Evolutionary conservation across 148 eudicot species (phyloP), one percentile per base, ranked within the genome.

Genomic region (Pharnaceum exiguum): DNA sequence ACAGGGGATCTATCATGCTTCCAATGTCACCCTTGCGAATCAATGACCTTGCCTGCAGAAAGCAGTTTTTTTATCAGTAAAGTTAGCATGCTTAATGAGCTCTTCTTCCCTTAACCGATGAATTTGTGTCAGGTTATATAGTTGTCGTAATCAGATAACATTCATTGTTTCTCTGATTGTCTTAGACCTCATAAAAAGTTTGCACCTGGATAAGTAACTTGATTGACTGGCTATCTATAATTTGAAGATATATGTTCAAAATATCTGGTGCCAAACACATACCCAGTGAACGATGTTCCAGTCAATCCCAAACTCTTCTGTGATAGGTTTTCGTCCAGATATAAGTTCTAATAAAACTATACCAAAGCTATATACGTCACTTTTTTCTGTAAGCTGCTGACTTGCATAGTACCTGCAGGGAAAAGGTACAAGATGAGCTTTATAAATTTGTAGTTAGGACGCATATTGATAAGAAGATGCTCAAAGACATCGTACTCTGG

Each of bases 241-340:
- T n/a, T 3, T 15, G 10, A 35, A 46, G 17, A 33, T 22, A 25
- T 13, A 12, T 23, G 7, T 35, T n/a, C 13, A 15, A 37, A 38
- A 27, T 12, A 33, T 32, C n/a, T 7, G n/a, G 18, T 52, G 46
- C 15, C 15, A 64, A 43, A 51, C 23, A 56, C 79, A 36, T 89
- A 93, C 99, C 99, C 99, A 93, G 71, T 85, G 95, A 59, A 93
- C 95, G 30, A 93, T 93, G 68, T 85, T 89, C 99, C 96, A 89
- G 9, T 88, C 96, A 13, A 69, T 46, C 16, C 95, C 96, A 52
- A 70, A 88, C 45, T 88, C 95, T 62, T 82, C 85, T 16, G 76
- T 81, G 39, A 89, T 79, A 8, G 99, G 99, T 68, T 86, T 93
- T 76, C 96, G 76, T 70, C 99, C 96, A 12, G 96, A 83, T 31